A percentile compares a stretch with the other conserved stretches of the same genome.
phyloP scores from a whole-genome alignment of 305 asterid genomes.

The Fraxinus greggii region DNA sequence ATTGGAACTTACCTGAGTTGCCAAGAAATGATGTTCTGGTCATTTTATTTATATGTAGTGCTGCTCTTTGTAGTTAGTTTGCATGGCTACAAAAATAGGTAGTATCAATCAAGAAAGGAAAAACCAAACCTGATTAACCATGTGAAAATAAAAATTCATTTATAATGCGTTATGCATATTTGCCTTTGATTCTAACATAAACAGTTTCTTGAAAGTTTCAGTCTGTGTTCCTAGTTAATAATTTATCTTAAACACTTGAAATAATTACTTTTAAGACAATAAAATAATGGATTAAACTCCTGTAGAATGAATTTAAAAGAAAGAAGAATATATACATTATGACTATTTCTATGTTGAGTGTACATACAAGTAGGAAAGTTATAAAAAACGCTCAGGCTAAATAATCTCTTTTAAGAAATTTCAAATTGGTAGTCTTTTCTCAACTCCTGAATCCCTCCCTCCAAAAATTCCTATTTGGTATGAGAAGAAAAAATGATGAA shows the following conservation, averaged over 20 bases:
- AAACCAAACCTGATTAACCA: background rate
- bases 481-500: no score
- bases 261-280: background rate
- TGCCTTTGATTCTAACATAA: background rate
- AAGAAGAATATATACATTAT: no score
- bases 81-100: background rate
- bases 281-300: background rate
- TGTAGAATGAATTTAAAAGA: no score
- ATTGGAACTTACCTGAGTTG: conserved; percentile 31
- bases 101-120: background rate
- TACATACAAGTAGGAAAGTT: no score
- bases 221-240: background rate
- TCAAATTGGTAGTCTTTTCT: no score
- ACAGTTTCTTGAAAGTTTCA: background rate
- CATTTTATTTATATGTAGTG: background rate
- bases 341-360: no score
- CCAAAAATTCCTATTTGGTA: no score
- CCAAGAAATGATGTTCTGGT: conserved; percentile 12
- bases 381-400: no score
- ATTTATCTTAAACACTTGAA: background rate
- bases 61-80: background rate
- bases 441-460: no score
- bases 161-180: background rate
- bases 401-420: no score
- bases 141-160: no score